Percentiles rank a stretch among this genome's conserved stretches.
Evolutionary conservation across 441 rosid genomes (phyloP).

Genomic region (Croton setiger): DNA sequence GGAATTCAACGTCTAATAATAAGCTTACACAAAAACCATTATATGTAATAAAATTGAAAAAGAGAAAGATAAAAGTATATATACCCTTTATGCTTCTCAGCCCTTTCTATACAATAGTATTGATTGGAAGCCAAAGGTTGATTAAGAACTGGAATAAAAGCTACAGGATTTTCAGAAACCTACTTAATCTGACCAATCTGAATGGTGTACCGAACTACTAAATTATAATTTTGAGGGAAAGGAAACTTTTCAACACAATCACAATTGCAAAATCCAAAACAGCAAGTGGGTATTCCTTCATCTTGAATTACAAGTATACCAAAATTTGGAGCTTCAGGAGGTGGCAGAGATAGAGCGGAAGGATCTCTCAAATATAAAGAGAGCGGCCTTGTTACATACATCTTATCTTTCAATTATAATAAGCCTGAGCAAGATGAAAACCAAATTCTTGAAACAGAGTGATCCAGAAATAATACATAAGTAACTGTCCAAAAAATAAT

Average conservation of each 20-base stretch:
- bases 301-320: slow-evolving; percentile 51
- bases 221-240: slow-evolving; percentile 30
- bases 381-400: slow-evolving; percentile 59
- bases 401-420: slow-evolving; percentile 6
- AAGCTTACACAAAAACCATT: background rate
- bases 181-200: background rate
- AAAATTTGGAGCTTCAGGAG: slow-evolving; percentile 54
- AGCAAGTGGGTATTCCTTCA: slow-evolving; percentile 47
- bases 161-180: slow-evolving; percentile 22
- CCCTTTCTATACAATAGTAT: slow-evolving; percentile 40
- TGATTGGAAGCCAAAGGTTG: slow-evolving; percentile 50
- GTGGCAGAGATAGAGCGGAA: slow-evolving; percentile 30
- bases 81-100: slow-evolving; percentile 51
- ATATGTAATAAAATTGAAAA: background rate
- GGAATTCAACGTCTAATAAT: background rate
- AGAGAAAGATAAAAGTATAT: background rate
- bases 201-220: slow-evolving; percentile 19
- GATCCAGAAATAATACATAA: too few relatives aligned
- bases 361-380: slow-evolving; percentile 42
- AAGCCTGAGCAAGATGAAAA: too few relatives aligned
- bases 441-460: too few relatives aligned
- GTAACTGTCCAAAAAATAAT: too few relatives aligned
- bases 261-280: slow-evolving; percentile 40
- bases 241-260: slow-evolving; percentile 14
- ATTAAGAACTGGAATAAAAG: slow-evolving; percentile 51